phyloP scores from a whole-genome alignment of 164 flowering plant species.

The Amborella trichopoda region DNA sequence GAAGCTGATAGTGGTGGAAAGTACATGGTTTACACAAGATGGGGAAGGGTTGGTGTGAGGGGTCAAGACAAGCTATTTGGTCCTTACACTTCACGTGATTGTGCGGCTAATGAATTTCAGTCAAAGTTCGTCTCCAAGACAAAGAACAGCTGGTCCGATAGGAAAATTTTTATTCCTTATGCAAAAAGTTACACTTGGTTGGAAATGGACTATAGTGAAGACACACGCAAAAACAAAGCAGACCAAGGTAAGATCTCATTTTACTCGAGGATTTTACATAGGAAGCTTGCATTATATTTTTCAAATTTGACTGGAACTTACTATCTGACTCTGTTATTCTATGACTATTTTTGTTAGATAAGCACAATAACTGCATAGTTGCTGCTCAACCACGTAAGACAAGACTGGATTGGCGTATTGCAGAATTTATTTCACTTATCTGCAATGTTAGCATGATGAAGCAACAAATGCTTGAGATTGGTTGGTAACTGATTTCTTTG shows the following conservation, averaged over 20 bases:
- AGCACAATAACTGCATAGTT: too few relatives aligned
- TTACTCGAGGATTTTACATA: too few relatives aligned
- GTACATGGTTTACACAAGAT: constrained; percentile 44
- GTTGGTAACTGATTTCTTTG: constrained; percentile 15
- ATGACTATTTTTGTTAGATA: too few relatives aligned
- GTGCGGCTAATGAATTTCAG: constrained; percentile 36
- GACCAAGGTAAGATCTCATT: too few relatives aligned
- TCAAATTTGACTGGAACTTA: too few relatives aligned
- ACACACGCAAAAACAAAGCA: neutral
- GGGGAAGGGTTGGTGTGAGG: constrained; percentile 62
- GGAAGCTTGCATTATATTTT: neutral
- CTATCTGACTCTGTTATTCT: too few relatives aligned
- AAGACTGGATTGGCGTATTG: constrained; percentile 31
- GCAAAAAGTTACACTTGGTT: constrained; percentile 47
- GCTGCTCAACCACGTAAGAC: constrained; percentile 30
- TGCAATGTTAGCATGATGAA: constrained; percentile 56
- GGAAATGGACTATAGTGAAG: constrained; percentile 48
- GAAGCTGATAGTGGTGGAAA: constrained; percentile 40
- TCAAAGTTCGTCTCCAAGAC: constrained; percentile 41
- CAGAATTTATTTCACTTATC: constrained; percentile 49
- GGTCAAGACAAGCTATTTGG: constrained; percentile 51
- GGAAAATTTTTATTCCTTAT: constrained; percentile 27
- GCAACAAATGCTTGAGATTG: constrained; percentile 63
- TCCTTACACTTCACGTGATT: constrained; percentile 25
- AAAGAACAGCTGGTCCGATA: constrained; percentile 30